Conservation (phyloP, 2,329 filamentous ascomycete genomes). For the Graphilbum ipis-grandicollis region DNA sequence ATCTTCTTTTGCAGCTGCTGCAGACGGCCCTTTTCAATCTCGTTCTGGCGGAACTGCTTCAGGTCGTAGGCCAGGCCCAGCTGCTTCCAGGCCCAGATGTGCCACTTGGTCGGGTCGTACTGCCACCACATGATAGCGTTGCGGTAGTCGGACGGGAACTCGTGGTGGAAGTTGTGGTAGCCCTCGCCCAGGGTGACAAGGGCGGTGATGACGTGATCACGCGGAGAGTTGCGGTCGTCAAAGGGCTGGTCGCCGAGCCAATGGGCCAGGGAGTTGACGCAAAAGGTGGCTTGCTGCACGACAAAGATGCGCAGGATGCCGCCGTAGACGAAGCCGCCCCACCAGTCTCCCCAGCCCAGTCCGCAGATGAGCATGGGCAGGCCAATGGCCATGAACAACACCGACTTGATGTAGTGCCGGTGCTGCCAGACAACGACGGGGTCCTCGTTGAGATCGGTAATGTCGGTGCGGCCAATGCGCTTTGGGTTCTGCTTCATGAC, state of each 20-base stretch:
- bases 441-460: constrained; percentile 76
- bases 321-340: constrained; percentile 68
- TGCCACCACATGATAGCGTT: constrained; percentile 85
- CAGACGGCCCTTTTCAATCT: constrained; percentile 80
- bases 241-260: constrained; percentile 88
- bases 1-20: constrained; percentile 89
- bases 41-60: constrained; percentile 81
- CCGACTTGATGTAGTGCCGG: constrained; percentile 67
- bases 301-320: constrained; percentile 79
- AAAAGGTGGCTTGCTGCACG: constrained; percentile 85
- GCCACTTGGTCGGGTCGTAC: constrained; percentile 86
- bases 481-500: constrained; percentile 87
- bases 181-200: constrained; percentile 69
- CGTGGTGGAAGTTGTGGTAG: constrained; percentile 93
- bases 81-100: constrained; percentile 71
- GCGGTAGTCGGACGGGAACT: constrained; percentile 85
- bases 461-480: constrained; percentile 73
- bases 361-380: constrained; percentile 63
- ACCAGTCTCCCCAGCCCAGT: constrained; percentile 64
- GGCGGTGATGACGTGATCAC: constrained; percentile 75
- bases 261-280: constrained; percentile 79
- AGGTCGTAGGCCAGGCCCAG: constrained; percentile 71
- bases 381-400: constrained; percentile 58
- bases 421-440: constrained; percentile 77
- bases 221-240: constrained; percentile 80